Evolutionary conservation across 2,329 filamentous ascomycete species (phyloP), one percentile per base, ranked within the genome.

Genomic region (Aspergillus phoenicis): DNA sequence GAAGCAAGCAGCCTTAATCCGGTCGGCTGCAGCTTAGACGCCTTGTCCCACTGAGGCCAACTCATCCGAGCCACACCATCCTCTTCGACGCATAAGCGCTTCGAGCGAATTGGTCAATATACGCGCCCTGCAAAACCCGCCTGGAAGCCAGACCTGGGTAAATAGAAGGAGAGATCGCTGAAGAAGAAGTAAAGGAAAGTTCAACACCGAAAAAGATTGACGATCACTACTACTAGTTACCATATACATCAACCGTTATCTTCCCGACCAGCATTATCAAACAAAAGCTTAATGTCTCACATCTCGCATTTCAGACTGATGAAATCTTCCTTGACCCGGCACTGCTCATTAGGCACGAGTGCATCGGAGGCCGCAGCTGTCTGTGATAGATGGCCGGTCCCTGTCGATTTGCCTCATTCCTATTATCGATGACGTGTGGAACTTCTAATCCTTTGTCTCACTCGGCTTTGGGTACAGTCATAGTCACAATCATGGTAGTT

Each of bases 61-160:
- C 64, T 65, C 66, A 66, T 30, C 56, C 62, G 57, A 61, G 54
- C 52, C 64, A 63, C 59, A 59, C 62, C 36, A 43, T 56, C 15
- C 55, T 10, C 22, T 52, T 54, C 45, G 48, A 58, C 59, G 58
- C 58, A 58, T 61, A 58, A 49, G 24, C 59, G 45, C 39, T 47
- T 22, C 52, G 43, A 52, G 49, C 53, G 56, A 58, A 60, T 59
- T 62, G 57, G 57, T 38, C 28, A 33, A 43, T 47, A 55, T 52
- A 47, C 20, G 52, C 56, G 52, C 38, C 24, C 8, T 47, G 8
- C 11, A 49, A 20, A 36, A 36, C 33, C 33, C 5, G 5, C 33
- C 33, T 15, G 8, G 4, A 24, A 51, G 11, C 26, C 15, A 20
- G 17, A 11, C 26, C 24, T 22, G 22, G 26, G 17, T 17, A 6